Evolutionary conservation across 2,329 filamentous ascomycete species (phyloP).

Genomic region (Claviceps sp.): DNA sequence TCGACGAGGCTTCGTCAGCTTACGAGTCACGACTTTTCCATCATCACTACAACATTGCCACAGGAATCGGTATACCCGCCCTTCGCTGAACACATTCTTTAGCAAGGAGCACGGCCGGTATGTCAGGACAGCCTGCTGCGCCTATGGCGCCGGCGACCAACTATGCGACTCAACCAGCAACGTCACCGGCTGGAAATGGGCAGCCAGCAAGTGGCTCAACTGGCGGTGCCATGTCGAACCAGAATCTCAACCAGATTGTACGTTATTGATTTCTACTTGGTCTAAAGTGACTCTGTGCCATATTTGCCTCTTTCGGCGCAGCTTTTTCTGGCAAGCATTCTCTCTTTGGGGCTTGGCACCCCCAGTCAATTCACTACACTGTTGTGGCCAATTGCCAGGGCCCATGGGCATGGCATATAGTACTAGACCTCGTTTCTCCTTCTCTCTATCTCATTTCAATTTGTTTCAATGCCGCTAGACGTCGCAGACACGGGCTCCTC

Average conservation of each 20-base stretch:
- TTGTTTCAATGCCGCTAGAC: background rate
- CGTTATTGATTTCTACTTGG: conserved; percentile 34
- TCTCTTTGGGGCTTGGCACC: background rate
- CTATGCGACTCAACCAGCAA: conserved; percentile 19
- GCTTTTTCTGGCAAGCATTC: background rate
- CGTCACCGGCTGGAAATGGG: conserved; percentile 19
- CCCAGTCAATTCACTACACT: background rate
- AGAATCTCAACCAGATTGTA: conserved; percentile 94
- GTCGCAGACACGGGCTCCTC: background rate
- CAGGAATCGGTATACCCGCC: background rate
- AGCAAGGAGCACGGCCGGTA: conserved; percentile 7
- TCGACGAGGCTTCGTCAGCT: too few relatives aligned
- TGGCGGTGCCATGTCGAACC: conserved; percentile 51
- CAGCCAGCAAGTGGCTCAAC: conserved; percentile 20
- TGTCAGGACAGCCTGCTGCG: conserved; percentile 22
- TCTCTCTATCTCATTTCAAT: background rate
- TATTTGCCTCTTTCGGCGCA: conserved; percentile 8
- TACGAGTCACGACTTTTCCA: background rate
- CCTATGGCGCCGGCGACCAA: conserved; percentile 17
- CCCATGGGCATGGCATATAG: background rate
- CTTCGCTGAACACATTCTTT: background rate
- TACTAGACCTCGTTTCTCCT: background rate
- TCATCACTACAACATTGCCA: background rate
- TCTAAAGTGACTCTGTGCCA: background rate
- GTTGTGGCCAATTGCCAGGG: background rate